Evolutionary conservation across 495 filamentous ascomycete species (phyloP).

Genomic region (Hypoxylon rickii): DNA sequence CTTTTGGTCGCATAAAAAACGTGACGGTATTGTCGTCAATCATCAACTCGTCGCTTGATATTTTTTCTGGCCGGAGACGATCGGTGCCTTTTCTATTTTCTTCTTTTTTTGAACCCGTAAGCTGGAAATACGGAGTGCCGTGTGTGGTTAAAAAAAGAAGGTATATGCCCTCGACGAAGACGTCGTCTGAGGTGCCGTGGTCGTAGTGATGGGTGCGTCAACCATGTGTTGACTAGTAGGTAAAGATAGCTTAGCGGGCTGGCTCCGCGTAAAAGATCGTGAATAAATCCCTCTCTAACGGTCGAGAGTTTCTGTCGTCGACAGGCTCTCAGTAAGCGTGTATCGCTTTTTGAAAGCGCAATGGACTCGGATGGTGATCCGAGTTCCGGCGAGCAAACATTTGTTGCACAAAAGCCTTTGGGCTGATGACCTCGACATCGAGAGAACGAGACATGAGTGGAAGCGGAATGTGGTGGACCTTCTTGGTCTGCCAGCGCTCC

Average conservation of each 20-base stretch:
- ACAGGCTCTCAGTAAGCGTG: conserved; percentile 41
- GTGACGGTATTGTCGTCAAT: conserved; percentile 22
- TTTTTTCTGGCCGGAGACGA: conserved; percentile 7
- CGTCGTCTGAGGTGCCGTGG: conserved; percentile 18
- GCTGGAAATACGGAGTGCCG: conserved; percentile 8
- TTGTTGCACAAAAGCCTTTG: conserved; percentile 76
- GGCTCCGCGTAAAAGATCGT: conserved; percentile 8
- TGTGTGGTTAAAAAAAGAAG: conserved; percentile 11
- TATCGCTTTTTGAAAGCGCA: conserved; percentile 45
- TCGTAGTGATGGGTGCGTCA: neutral
- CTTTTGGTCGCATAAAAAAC: conserved; percentile 30
- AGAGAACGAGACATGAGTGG: conserved; percentile 61
- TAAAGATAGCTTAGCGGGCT: no score
- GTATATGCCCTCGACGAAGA: conserved; percentile 5
- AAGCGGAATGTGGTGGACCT: conserved; percentile 61
- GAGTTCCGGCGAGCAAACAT: conserved; percentile 68
- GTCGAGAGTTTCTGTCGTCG: conserved; percentile 27
- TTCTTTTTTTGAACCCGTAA: conserved; percentile 9
- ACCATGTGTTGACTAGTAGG: no score
- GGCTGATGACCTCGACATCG: conserved; percentile 69
- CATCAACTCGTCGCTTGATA: conserved; percentile 24
- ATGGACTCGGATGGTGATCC: conserved; percentile 48
- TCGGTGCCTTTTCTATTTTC: conserved; percentile 14
- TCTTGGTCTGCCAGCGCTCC: conserved; percentile 72
- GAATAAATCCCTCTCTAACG: neutral